Percentiles rank a stretch among this genome's conserved stretches.
Evolutionary conservation across 192 early-diverging fungal genomes (phyloP).

Genomic region (Entomortierella beljakovae): DNA sequence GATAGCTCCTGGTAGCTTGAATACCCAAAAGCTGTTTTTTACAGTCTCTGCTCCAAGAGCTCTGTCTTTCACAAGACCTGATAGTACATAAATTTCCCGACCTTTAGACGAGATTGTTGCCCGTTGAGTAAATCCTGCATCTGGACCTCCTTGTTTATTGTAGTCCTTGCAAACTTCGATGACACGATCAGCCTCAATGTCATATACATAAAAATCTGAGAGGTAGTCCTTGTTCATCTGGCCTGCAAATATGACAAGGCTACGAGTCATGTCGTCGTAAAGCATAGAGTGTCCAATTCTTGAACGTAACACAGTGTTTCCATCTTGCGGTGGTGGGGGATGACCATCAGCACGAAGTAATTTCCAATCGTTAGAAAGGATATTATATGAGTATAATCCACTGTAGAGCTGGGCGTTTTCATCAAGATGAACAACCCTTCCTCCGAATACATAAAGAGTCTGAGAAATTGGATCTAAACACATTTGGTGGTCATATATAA

Average conservation of each 20-base stretch:
- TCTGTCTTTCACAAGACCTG: conserved; percentile 73
- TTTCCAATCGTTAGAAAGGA: conserved; percentile 76
- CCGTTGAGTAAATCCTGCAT: conserved; percentile 85
- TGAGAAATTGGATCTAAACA: conserved; percentile 77
- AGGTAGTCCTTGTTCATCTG: conserved; percentile 86
- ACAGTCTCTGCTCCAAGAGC: conserved; percentile 66
- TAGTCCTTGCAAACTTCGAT: conserved; percentile 84
- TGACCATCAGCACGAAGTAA: conserved; percentile 76
- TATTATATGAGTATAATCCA: conserved; percentile 88
- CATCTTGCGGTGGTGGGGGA: conserved; percentile 56
- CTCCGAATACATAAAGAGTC: conserved; percentile 93
- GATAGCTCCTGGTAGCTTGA: conserved; percentile 62
- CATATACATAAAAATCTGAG: conserved; percentile 87
- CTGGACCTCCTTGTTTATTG: conserved; percentile 78
- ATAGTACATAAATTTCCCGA: conserved; percentile 89
- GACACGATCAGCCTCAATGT: conserved; percentile 82
- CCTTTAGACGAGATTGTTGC: conserved; percentile 83
- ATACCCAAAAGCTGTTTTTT: conserved; percentile 86
- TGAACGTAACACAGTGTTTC: conserved; percentile 71
- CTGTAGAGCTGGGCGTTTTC: conserved; percentile 79
- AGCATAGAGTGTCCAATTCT: conserved; percentile 94
- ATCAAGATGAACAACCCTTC: conserved; percentile 77
- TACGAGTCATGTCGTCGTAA: conserved; percentile 75
- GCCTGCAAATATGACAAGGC: conserved; percentile 91
- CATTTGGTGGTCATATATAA: conserved; percentile 97